A percentile compares a stretch with the other conserved stretches of the same genome.
Evolutionary conservation across 352 stramenopile genomes (phyloP).

Genomic region (Pythium sp.): DNA sequence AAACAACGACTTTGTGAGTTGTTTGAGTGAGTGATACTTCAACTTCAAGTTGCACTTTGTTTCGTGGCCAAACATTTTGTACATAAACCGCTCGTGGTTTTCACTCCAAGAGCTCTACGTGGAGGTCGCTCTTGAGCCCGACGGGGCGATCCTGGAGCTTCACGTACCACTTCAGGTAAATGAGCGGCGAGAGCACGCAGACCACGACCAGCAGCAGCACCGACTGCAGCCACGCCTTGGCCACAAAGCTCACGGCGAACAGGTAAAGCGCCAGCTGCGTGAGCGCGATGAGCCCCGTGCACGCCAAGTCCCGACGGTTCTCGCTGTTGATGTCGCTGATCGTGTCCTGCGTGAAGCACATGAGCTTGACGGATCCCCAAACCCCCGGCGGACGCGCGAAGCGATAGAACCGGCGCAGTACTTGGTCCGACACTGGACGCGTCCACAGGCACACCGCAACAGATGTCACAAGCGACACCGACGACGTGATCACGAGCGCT

Average conservation of each 20-base stretch:
- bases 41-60: background rate
- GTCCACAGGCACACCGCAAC: conserved; percentile 43
- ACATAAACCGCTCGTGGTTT: background rate
- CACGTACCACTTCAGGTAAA: conserved; percentile 79
- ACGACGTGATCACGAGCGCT: conserved; percentile 61
- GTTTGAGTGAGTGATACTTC: background rate
- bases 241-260: conserved; percentile 61
- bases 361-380: conserved; percentile 54
- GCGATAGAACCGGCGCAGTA: conserved; percentile 64
- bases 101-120: conserved; percentile 37
- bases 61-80: background rate
- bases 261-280: conserved; percentile 65
- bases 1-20: no score
- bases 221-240: conserved; percentile 58
- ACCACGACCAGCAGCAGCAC: conserved; percentile 41
- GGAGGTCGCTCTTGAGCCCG: conserved; percentile 46
- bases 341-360: conserved; percentile 54
- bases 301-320: conserved; percentile 59
- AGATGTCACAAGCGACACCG: conserved; percentile 42
- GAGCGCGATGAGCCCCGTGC: conserved; percentile 60
- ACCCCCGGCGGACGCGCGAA: conserved; percentile 58
- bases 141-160: conserved; percentile 60
- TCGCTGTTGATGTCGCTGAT: conserved; percentile 56
- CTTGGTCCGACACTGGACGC: conserved; percentile 38
- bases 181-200: conserved; percentile 39